These are phyloP conservation scores for Leptosphaerulina australis DNA, from an alignment of 2,329 filamentous ascomycete genomes.

Conservation along the genomic window DNA sequence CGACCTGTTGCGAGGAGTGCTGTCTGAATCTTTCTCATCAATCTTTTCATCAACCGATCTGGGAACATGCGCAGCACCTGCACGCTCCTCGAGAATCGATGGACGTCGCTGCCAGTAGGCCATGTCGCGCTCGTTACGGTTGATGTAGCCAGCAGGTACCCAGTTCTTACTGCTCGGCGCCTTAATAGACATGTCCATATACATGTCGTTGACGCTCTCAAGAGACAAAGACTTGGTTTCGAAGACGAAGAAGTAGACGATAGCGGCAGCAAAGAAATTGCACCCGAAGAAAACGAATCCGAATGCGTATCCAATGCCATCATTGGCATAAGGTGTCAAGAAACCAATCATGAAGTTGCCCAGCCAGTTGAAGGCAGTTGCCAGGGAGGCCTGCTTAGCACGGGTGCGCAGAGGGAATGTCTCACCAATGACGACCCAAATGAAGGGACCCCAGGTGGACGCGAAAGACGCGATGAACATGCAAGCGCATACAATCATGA, in stretches of 20 bases:
- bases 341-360: slow-evolving; percentile 50
- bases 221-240: slow-evolving; percentile 44
- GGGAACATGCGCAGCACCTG: slow-evolving; percentile 9
- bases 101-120: slow-evolving; percentile 35
- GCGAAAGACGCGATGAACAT: slow-evolving; percentile 78
- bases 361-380: slow-evolving; percentile 44
- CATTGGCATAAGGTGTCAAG: slow-evolving; percentile 44
- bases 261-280: slow-evolving; percentile 38
- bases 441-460: slow-evolving; percentile 66
- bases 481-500: slow-evolving; percentile 74
- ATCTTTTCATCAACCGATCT: slow-evolving; percentile 28
- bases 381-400: slow-evolving; percentile 44
- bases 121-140: slow-evolving; percentile 37
- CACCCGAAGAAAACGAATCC: slow-evolving; percentile 47
- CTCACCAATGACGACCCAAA: slow-evolving; percentile 54
- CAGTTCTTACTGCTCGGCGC: slow-evolving; percentile 42
- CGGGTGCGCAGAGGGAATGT: slow-evolving; percentile 42
- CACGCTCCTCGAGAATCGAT: slow-evolving; percentile 25
- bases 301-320: slow-evolving; percentile 42
- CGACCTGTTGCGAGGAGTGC: slow-evolving; percentile 30
- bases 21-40: slow-evolving; percentile 26
- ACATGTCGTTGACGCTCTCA: slow-evolving; percentile 47
- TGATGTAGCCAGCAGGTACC: slow-evolving; percentile 42
- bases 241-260: slow-evolving; percentile 46
- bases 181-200: slow-evolving; percentile 37